Base-by-base conservation (phyloP, 202 grass and related monocot genomes). In the Elaeis oleifera region DNA sequence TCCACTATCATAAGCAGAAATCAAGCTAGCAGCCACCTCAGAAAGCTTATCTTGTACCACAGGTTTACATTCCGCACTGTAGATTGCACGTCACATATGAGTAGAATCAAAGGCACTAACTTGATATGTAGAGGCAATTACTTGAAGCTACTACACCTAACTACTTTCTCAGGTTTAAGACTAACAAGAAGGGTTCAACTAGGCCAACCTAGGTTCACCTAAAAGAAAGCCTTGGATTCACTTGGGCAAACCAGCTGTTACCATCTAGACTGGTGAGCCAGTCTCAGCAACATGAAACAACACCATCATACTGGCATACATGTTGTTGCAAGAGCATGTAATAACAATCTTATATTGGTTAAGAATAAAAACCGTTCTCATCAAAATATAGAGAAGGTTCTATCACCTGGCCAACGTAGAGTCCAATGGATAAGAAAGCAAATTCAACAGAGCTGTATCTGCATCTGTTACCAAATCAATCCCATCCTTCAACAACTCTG, bases 401-500 rank as follows among this genome's bases (percentile, higher is more conserved):
- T 23, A 13, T 16, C 59, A 97, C 94, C 88, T 97, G 74, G 52
- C 80, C 77, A 97, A 76, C 71, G 88, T 97, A 63, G 78, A 70
- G 18, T 81, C 80, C 65, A 92, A 74, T 22, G 94, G 94, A 89
- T 97, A 97, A 0, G 88, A 97, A 61, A 97, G 71, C 56, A 97
- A 73, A 81, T 89, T 89, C 6, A 54, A 80, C 23, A 97, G 77
- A 32, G 94, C 85, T 5, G 54, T 72, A 65, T 92, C 85, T 14
- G 85, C 88, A 60, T 92, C 87, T 50, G 88, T 82, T 69, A 97
- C 79, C 75, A 97, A 75, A 75, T 97, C 88, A 80, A 97, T 89
- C 29, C 82, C 82, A 66, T 97, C 94, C 77, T 89, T 97, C 58
- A 97, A 73, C 60, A 97, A 77, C 57, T 92, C 88, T 1, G 85